These are phyloP conservation scores for Penicillium digitatum DNA, from an alignment of 2,329 filamentous ascomycete genomes.

Conservation along the genomic window DNA sequence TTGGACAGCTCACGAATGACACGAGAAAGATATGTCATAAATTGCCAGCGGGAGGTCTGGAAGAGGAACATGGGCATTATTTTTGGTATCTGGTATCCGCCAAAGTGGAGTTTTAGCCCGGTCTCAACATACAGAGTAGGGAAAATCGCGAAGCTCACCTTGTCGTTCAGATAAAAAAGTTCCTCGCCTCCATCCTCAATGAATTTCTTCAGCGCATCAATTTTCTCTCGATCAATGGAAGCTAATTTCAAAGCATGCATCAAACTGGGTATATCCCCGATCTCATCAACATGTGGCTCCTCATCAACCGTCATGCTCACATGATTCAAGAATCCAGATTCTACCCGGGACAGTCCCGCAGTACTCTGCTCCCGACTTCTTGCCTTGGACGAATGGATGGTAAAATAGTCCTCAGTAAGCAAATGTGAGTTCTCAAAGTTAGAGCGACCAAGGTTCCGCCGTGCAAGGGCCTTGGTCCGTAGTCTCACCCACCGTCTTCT, in stretches of 20 bases:
- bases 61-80: conserved; percentile 87
- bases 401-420: conserved; percentile 75
- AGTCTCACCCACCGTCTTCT: conserved; percentile 82
- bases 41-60: conserved; percentile 74
- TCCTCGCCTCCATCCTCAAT: conserved; percentile 73
- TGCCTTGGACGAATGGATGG: conserved; percentile 58
- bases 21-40: conserved; percentile 67
- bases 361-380: conserved; percentile 42
- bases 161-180: conserved; percentile 66
- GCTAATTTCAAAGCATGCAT: conserved; percentile 64
- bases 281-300: conserved; percentile 49
- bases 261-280: conserved; percentile 64
- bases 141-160: conserved; percentile 36
- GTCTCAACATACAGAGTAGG: not conserved
- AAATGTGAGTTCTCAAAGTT: conserved; percentile 53
- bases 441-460: conserved; percentile 31
- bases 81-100: conserved; percentile 61
- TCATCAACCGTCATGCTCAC: conserved; percentile 46
- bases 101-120: not conserved
- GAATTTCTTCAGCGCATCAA: conserved; percentile 77
- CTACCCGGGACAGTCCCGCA: conserved; percentile 28
- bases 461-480: conserved; percentile 56
- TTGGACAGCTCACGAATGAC: conserved; percentile 54
- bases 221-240: conserved; percentile 85
- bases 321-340: conserved; percentile 31